phyloP scores from a whole-genome alignment of 23 red algal genomes.

The Pyropia haitanensis region DNA sequence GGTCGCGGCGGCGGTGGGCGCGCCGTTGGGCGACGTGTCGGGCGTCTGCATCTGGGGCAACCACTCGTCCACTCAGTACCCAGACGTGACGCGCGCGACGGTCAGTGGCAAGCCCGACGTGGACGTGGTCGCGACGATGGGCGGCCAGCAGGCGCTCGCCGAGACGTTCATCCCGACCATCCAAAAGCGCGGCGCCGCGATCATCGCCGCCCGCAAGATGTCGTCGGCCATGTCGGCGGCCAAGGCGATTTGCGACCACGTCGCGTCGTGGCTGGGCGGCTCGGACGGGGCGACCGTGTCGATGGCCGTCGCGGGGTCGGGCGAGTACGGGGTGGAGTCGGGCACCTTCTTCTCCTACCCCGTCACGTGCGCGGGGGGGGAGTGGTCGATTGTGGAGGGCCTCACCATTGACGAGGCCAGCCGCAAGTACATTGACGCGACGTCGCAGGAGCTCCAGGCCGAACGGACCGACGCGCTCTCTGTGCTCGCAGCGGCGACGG shows the following conservation, averaged over 20 bases:
- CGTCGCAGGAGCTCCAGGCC: conserved; percentile 56
- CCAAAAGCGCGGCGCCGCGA: conserved; percentile 84
- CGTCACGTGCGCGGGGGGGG: conserved; percentile 55
- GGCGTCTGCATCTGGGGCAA: conserved; percentile 92
- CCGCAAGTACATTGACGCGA: conserved; percentile 68
- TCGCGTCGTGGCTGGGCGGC: conserved; percentile 73
- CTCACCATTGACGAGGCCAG: conserved; percentile 76
- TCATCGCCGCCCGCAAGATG: conserved; percentile 70
- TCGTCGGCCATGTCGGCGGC: conserved; percentile 92
- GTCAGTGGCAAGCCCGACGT: conserved; percentile 25
- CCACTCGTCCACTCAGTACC: conserved; percentile 93
- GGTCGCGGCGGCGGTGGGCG: conserved; percentile 40
- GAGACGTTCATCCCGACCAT: conserved; percentile 69
- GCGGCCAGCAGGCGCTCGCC: conserved; percentile 30
- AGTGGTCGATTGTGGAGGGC: conserved; percentile 66
- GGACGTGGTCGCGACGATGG: conserved; percentile 20
- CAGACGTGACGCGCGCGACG: conserved; percentile 57
- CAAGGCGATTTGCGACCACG: conserved; percentile 76
- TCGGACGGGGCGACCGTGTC: conserved; percentile 41
- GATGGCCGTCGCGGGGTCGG: conserved; percentile 71
- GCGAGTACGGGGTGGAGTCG: conserved; percentile 66
- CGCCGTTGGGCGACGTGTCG: conserved; percentile 25
- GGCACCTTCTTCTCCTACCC: conserved; percentile 86
- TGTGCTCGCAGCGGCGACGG: conserved; percentile 7
- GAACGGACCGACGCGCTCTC: conserved; percentile 63